These are phyloP conservation scores for Melastoma candidum DNA, from an alignment of 441 rosid species.

Conservation along the genomic window DNA sequence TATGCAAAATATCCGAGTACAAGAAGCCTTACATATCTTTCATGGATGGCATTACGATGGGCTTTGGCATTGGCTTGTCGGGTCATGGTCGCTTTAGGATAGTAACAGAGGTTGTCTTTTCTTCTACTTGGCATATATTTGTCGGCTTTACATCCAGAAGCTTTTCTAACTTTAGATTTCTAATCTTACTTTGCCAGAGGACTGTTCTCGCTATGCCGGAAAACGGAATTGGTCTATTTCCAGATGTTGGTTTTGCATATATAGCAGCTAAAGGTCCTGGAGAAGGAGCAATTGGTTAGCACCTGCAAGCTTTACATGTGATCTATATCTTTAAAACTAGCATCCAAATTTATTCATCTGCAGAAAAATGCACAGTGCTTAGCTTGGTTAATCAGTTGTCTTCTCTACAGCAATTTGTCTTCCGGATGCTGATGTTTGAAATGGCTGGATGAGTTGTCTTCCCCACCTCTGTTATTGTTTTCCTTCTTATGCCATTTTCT, in stretches of 20 bases:
- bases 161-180: not conserved
- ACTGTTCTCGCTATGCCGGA: conserved; percentile 97
- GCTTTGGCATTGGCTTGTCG: conserved; percentile 89
- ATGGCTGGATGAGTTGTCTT: no score
- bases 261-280: conserved; percentile 85
- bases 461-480: no score
- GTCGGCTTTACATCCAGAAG: not conserved
- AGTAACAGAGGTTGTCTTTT: conserved; percentile 63
- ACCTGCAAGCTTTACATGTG: no score
- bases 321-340: no score
- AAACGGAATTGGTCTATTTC: conserved; percentile 93
- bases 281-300: conserved; percentile 73
- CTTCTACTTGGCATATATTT: not conserved
- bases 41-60: conserved; percentile 97
- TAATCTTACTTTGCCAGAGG: conserved; percentile 31
- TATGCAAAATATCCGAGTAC: conserved; percentile 67
- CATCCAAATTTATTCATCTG: no score
- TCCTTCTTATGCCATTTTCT: not conserved
- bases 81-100: conserved; percentile 87
- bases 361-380: no score
- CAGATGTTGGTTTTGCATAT: conserved; percentile 89
- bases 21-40: conserved; percentile 78
- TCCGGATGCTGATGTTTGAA: no score
- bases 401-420: no score
- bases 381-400: no score